Conservation (phyloP, 2,329 filamentous ascomycete species). For the Fusarium sp. region DNA sequence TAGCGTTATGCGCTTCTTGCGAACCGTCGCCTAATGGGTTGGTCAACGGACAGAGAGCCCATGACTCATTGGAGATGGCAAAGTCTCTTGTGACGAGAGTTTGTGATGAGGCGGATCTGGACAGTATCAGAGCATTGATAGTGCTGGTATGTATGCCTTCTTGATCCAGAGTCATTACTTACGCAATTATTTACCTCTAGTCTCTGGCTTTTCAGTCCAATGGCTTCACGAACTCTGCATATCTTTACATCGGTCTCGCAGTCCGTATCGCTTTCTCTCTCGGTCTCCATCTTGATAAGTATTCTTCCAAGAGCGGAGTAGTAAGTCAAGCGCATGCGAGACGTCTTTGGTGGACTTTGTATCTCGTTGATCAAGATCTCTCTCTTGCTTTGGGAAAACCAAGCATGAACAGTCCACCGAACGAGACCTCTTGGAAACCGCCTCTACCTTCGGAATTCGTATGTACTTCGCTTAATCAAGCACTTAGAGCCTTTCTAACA, state of each 20-base stretch:
- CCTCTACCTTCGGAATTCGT: background rate
- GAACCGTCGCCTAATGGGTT: background rate
- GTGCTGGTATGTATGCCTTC: too few species aligned
- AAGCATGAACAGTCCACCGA: background rate
- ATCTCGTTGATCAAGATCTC: background rate
- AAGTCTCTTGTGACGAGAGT: background rate
- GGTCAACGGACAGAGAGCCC: background rate
- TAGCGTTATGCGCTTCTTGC: fast-evolving
- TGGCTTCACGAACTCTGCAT: background rate
- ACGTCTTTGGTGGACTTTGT: background rate
- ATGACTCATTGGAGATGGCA: background rate
- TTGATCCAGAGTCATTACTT: too few species aligned
- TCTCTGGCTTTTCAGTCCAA: background rate
- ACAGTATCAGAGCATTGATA: background rate
- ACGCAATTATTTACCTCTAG: too few species aligned
- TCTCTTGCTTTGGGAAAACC: background rate
- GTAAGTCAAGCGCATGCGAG: fast-evolving
- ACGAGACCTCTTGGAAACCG: background rate
- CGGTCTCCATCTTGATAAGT: fast-evolving
- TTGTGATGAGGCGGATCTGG: background rate
- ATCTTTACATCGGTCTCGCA: background rate
- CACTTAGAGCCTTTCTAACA: fast-evolving
- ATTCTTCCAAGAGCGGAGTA: background rate
- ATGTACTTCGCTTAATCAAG: fast-evolving
- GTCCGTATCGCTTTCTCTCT: background rate